Evolutionary conservation across 768 basidiomycete genomes (phyloP).

Genomic region (Boletus pseudopeckii): DNA sequence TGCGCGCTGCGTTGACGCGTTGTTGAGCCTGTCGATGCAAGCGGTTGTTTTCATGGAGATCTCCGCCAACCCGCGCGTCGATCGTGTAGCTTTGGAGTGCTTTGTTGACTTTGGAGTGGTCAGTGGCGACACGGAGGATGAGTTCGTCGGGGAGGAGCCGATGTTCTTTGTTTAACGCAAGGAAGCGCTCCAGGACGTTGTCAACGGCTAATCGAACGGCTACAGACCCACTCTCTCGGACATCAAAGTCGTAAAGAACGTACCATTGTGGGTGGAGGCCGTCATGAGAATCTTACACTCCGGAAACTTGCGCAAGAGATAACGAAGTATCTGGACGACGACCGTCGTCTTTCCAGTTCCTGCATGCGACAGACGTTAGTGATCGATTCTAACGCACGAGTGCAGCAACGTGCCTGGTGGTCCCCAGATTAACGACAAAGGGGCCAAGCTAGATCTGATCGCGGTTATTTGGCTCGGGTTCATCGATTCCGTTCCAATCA

Average conservation of each 20-base stretch:
- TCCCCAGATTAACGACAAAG: slow-evolving; percentile 63
- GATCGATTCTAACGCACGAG: background rate
- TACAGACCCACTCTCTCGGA: background rate
- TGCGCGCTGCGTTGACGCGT: slow-evolving; percentile 50
- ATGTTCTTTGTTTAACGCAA: slow-evolving; percentile 41
- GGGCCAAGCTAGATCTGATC: slow-evolving; percentile 41
- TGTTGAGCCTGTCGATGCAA: slow-evolving; percentile 57
- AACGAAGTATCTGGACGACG: slow-evolving; percentile 56
- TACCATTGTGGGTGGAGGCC: slow-evolving; percentile 68
- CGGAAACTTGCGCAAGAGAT: slow-evolving; percentile 33
- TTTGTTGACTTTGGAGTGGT: slow-evolving; percentile 55
- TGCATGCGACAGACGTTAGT: slow-evolving; percentile 14
- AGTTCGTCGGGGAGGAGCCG: slow-evolving; percentile 49
- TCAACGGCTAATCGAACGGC: slow-evolving; percentile 52
- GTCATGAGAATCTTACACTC: slow-evolving; percentile 60
- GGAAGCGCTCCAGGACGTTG: slow-evolving; percentile 64
- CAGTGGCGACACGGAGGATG: slow-evolving; percentile 68
- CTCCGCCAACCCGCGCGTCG: slow-evolving; percentile 58
- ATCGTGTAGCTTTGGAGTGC: slow-evolving; percentile 53
- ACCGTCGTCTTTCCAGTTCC: slow-evolving; percentile 74
- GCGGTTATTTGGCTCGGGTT: slow-evolving; percentile 57
- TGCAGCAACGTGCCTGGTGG: slow-evolving; percentile 47
- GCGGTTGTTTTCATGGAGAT: slow-evolving; percentile 55
- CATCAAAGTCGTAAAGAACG: background rate
- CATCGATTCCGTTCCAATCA: slow-evolving; percentile 27